A percentile compares a stretch with the other conserved stretches of the same genome.
These are phyloP conservation scores for Arabidopsis arenosa DNA, from an alignment of 345 rosid genomes.

Conservation along the genomic window DNA sequence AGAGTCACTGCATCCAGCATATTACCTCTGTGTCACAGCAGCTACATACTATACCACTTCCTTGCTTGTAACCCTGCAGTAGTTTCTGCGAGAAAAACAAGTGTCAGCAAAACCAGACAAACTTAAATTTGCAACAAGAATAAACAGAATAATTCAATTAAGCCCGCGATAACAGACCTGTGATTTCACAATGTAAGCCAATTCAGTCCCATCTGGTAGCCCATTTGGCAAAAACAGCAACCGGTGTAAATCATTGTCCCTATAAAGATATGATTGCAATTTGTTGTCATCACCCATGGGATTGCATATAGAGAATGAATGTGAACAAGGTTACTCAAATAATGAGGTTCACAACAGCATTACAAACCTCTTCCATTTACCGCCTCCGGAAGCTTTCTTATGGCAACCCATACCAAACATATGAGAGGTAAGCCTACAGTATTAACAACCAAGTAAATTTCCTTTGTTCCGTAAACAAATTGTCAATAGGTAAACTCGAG, in stretches of 20 bases:
- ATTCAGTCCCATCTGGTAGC: slow-evolving; percentile 83
- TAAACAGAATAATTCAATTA: slow-evolving; percentile 11
- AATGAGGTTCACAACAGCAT: slow-evolving; percentile 10
- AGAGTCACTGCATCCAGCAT: slow-evolving; percentile 24
- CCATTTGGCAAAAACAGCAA: slow-evolving; percentile 86
- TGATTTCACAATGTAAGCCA: slow-evolving; percentile 73
- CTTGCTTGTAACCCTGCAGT: slow-evolving; percentile 79
- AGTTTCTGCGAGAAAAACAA: slow-evolving; percentile 52
- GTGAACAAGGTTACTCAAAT: slow-evolving; percentile 11
- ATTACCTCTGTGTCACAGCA: slow-evolving; percentile 75
- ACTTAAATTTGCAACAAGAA: slow-evolving; percentile 5
- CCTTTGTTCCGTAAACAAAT: not conserved
- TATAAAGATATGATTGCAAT: slow-evolving; percentile 42
- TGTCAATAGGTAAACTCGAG: slow-evolving; percentile 4
- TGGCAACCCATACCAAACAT: slow-evolving; percentile 45
- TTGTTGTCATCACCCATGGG: slow-evolving; percentile 6
- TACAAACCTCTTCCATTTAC: slow-evolving; percentile 65
- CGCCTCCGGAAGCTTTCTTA: slow-evolving; percentile 63
- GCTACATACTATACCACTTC: slow-evolving; percentile 76
- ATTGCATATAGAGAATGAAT: slow-evolving; percentile 27
- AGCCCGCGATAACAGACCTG: slow-evolving; percentile 52
- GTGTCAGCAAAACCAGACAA: slow-evolving; percentile 24
- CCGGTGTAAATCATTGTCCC: slow-evolving; percentile 90
- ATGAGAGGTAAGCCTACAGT: slow-evolving; percentile 55
- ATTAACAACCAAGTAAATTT: slow-evolving; percentile 20